Conservation (phyloP, 129 eudicot genomes). For the Helianthus tuberosus region DNA sequence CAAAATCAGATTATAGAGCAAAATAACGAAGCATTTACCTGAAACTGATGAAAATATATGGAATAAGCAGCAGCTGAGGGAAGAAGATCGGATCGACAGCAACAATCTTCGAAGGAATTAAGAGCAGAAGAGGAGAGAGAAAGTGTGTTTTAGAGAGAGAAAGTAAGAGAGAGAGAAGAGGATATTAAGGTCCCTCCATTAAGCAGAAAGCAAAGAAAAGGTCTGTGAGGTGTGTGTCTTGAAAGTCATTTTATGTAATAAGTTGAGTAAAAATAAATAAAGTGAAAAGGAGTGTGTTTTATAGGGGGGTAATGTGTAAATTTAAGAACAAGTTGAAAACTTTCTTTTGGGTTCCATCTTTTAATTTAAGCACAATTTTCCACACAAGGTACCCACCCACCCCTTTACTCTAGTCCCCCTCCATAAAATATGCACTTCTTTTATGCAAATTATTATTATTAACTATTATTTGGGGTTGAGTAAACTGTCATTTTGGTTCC, state of each 20-base stretch:
- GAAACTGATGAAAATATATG: background rate
- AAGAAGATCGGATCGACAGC: conserved; percentile 22
- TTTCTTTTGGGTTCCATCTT: conserved; percentile 4
- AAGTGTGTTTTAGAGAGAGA: conserved; percentile 29
- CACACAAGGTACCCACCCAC: conserved; percentile 16
- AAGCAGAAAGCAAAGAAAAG: conserved; percentile 61
- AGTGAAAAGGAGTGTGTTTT: conserved; percentile 24
- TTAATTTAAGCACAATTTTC: conserved; percentile 24
- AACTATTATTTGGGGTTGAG: no score
- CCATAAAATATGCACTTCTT: conserved; percentile 25
- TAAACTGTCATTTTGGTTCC: no score
- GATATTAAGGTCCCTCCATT: conserved; percentile 71
- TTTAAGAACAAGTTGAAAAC: background rate
- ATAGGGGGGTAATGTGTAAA: conserved; percentile 40
- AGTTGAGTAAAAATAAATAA: conserved; percentile 29
- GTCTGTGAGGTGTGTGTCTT: conserved; percentile 48
- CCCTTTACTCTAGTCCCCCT: background rate
- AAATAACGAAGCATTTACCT: conserved; percentile 36
- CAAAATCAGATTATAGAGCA: background rate
- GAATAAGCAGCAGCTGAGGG: background rate
- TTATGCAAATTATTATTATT: background rate
- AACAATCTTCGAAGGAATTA: conserved; percentile 19
- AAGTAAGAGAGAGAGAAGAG: background rate
- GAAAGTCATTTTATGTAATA: conserved; percentile 38
- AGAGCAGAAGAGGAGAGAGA: conserved; percentile 36